Base-by-base conservation (phyloP, 805 yeast species). In the Wickerhamiella spandovensis region DNA sequence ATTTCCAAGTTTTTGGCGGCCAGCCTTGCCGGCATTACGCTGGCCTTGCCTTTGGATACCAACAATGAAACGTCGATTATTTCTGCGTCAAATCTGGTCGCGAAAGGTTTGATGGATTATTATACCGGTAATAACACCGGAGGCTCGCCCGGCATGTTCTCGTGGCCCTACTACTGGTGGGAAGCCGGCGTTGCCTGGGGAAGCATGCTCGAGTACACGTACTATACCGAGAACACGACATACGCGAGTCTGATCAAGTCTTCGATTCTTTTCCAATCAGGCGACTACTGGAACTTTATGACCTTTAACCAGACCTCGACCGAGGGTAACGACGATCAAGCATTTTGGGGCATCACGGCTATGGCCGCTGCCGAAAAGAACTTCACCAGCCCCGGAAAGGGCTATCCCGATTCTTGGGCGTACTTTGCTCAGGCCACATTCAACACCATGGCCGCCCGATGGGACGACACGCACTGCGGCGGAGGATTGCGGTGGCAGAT, bases 401-500 rank as follows among this genome's bases (percentile, higher is more conserved):
- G 59, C 25, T 55, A 52, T 46, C 61, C 62, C 13, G 54, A 53
- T 18, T 53, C 60, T 1, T 90, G 97, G 97, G 72, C 87, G 30
- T 75, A 78, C 48, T 70, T 89, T 61, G 84, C 94, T 0, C 95
- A 87, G 67, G 95, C 95, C 2, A 84, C 86, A 15, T 90, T 82
- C 70, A 86, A 89, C 64, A 82, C 95, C 35, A 89, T 90, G 95
- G 80, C 84, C 39, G 68, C 72, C 28, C 77, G 97, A 65, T 90
- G 97, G 98, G 96, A 89, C 65, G 57, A 64, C 7, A 63, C 58
- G 2, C 61, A 71, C 50, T 90, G 98, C 69, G 76, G 73, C 43
- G 97, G 98, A 52, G 97, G 98, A 0, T 69, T 90, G 53, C 74
- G 97, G 67, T 90, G 97, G 97, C 97, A 90, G 71, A 90, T 90